These are phyloP conservation scores for Neofusicoccum kwambonambiense DNA, from an alignment of 2,329 filamentous ascomycete species.

Conservation along the genomic window DNA sequence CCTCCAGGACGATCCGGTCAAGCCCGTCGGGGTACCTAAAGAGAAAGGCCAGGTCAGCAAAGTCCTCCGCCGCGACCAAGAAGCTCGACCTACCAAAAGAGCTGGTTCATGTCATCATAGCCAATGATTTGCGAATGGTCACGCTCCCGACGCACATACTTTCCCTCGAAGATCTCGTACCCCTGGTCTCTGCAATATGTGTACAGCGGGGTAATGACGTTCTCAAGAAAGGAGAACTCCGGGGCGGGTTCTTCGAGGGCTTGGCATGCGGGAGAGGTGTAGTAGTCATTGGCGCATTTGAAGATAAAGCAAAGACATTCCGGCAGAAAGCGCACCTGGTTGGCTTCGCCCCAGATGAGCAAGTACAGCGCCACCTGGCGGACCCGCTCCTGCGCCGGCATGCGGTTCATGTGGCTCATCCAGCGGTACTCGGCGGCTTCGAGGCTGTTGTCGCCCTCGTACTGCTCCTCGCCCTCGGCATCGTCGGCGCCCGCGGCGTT, in stretches of 20 bases:
- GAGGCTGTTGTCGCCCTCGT: constrained; percentile 93
- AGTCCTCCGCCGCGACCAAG: background rate
- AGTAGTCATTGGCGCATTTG: constrained; percentile 97
- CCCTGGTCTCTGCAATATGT: constrained; percentile 94
- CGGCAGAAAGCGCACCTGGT: constrained; percentile 97
- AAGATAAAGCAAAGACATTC: constrained; percentile 97
- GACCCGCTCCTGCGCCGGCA: constrained; percentile 96
- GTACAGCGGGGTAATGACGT: constrained; percentile 91
- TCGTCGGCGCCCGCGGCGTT: constrained; percentile 61
- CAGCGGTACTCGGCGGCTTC: constrained; percentile 97
- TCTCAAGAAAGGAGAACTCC: constrained; percentile 92
- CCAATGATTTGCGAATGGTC: constrained; percentile 93
- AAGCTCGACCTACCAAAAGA: constrained; percentile 68
- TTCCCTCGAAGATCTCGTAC: constrained; percentile 94
- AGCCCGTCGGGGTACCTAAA: constrained; percentile 87
- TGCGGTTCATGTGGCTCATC: constrained; percentile 99
- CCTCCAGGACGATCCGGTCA: constrained; percentile 85
- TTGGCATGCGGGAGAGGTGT: constrained; percentile 91
- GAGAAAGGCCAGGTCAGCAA: background rate
- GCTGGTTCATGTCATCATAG: constrained; percentile 98
- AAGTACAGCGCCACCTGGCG: constrained; percentile 90
- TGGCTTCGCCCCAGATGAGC: constrained; percentile 96
- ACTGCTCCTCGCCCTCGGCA: constrained; percentile 76
- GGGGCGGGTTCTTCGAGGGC: constrained; percentile 87
- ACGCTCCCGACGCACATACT: constrained; percentile 91